Percentiles rank a stretch among this genome's conserved stretches.
Evolutionary conservation across 805 yeast genomes (phyloP).

Genomic region (Pichia membranifaciens): DNA sequence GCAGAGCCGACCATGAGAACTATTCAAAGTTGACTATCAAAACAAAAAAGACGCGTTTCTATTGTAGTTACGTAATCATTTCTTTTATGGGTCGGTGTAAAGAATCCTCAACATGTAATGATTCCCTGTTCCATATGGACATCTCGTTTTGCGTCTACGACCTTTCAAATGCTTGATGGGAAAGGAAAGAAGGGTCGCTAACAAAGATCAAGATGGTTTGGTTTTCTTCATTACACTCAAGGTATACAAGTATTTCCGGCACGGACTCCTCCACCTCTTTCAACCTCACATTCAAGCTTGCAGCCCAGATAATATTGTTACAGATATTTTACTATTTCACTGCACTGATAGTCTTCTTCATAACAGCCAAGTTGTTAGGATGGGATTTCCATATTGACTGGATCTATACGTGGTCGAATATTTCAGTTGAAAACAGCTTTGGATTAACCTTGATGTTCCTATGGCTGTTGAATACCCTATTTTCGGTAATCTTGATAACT

Average conservation of each 20-base stretch:
- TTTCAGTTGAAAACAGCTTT: constrained; percentile 68
- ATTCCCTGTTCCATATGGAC: too few relatives aligned
- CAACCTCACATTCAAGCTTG: constrained; percentile 4
- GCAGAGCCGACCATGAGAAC: too few relatives aligned
- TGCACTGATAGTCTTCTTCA: constrained; percentile 60
- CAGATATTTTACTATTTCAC: constrained; percentile 75
- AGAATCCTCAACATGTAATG: too few relatives aligned
- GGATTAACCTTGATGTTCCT: constrained; percentile 69
- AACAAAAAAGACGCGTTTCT: too few relatives aligned
- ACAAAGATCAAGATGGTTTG: background rate
- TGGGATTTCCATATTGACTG: constrained; percentile 59
- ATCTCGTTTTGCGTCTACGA: too few relatives aligned
- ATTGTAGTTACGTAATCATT: too few relatives aligned
- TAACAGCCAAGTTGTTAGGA: constrained; percentile 66
- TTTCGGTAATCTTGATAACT: constrained; percentile 80
- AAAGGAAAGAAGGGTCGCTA: background rate
- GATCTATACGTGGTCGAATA: constrained; percentile 75
- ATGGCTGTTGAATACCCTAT: constrained; percentile 79
- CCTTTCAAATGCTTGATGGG: too few relatives aligned
- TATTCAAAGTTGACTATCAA: too few relatives aligned
- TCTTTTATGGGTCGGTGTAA: too few relatives aligned
- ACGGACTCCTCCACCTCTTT: background rate
- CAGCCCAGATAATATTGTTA: constrained; percentile 61
- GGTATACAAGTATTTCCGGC: background rate
- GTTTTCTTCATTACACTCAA: background rate